These are phyloP conservation scores for Hanseniaspora mollemarum DNA, from an alignment of 805 yeast species.

Conservation along the genomic window DNA sequence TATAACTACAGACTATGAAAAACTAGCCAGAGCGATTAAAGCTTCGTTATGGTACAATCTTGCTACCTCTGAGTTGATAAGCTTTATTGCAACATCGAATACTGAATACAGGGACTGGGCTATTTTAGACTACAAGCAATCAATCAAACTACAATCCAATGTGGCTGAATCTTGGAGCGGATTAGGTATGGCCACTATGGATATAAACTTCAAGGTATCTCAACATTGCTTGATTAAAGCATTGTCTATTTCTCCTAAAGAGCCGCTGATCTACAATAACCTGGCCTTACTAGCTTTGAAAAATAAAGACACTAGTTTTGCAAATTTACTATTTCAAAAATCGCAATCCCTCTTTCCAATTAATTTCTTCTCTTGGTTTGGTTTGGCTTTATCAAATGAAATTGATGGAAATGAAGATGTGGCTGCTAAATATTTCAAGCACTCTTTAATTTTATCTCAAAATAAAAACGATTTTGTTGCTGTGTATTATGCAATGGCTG, in stretches of 20 bases:
- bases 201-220: constrained; percentile 55
- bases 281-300: constrained; percentile 66
- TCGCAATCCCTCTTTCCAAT: constrained; percentile 78
- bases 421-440: constrained; percentile 57
- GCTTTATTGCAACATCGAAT: constrained; percentile 30
- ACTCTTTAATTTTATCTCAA: constrained; percentile 65
- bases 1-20: constrained; percentile 17
- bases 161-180: constrained; percentile 71
- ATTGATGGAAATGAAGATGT: constrained; percentile 38
- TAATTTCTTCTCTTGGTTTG: constrained; percentile 67
- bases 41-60: constrained; percentile 56
- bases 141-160: constrained; percentile 59
- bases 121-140: constrained; percentile 46
- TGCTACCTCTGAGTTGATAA: constrained; percentile 52
- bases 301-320: constrained; percentile 57
- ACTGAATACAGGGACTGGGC: constrained; percentile 39
- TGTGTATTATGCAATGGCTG: constrained; percentile 54
- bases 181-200: constrained; percentile 63
- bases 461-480: constrained; percentile 63
- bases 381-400: constrained; percentile 57
- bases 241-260: constrained; percentile 52
- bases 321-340: constrained; percentile 57
- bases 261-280: constrained; percentile 65
- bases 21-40: constrained; percentile 37
- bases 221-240: constrained; percentile 93